Conservation (phyloP, 495 filamentous ascomycete species). For the Astrothelium subdiscretum region DNA sequence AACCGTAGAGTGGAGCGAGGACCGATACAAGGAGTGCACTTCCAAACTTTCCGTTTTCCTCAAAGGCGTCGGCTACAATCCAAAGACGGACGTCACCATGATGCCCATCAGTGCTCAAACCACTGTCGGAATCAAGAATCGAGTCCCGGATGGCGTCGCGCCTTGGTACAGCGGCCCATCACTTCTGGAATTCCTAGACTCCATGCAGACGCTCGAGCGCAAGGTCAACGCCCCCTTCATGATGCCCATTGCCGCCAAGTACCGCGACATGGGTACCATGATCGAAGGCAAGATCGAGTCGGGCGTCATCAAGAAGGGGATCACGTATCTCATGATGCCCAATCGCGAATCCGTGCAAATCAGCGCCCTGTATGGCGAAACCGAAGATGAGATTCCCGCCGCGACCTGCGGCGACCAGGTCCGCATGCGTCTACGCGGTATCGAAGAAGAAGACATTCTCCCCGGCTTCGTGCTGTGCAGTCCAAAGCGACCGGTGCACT, state of each 20-base stretch:
- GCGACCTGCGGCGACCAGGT: constrained; percentile 92
- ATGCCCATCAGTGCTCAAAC: constrained; percentile 95
- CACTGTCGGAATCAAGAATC: constrained; percentile 74
- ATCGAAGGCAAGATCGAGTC: constrained; percentile 95
- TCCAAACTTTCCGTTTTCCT: constrained; percentile 80
- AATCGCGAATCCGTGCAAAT: constrained; percentile 71
- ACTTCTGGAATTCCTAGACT: constrained; percentile 82
- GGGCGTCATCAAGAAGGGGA: constrained; percentile 80
- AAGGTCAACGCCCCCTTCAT: constrained; percentile 98
- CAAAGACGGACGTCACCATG: constrained; percentile 79
- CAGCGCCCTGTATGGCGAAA: constrained; percentile 83
- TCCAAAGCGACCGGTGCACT: constrained; percentile 80
- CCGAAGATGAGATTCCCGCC: constrained; percentile 74
- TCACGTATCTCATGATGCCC: constrained; percentile 82
- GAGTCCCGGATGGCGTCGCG: constrained; percentile 61
- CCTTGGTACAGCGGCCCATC: constrained; percentile 90
- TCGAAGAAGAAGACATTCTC: constrained; percentile 94
- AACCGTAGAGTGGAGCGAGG: constrained; percentile 90
- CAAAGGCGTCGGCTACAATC: constrained; percentile 81
- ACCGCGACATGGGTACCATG: constrained; percentile 95
- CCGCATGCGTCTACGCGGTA: constrained; percentile 77
- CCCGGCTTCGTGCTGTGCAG: constrained; percentile 97
- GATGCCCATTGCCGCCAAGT: constrained; percentile 95
- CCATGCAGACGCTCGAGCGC: constrained; percentile 83
- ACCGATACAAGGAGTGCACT: constrained; percentile 83